Evolutionary conservation across 805 yeast genomes (phyloP).

Genomic region (Maudiozyma turicensis): DNA sequence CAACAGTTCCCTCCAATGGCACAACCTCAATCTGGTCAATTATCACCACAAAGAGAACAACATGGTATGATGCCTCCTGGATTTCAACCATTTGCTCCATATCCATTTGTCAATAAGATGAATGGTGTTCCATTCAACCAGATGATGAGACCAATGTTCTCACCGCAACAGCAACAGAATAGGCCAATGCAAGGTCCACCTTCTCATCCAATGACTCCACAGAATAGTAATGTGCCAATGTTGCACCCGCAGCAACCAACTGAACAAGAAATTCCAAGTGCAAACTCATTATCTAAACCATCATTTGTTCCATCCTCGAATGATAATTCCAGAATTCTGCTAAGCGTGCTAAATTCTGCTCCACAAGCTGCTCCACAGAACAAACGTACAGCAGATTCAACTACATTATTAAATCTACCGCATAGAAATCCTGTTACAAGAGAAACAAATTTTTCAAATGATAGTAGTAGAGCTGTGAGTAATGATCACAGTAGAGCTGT

Average conservation of each 20-base stretch:
- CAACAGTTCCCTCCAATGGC: conserved; percentile 4
- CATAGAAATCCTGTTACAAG: conserved; percentile 1
- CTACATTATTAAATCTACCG: conserved; percentile 12
- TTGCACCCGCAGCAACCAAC: conserved; percentile 7
- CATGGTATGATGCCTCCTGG: conserved; percentile 4
- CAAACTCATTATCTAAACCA: conserved; percentile 32
- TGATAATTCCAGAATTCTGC: conserved; percentile 17
- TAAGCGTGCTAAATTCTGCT: conserved; percentile 29
- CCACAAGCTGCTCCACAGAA: background rate
- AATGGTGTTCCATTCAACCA: background rate
- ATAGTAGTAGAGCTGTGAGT: background rate
- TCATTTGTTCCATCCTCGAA: conserved; percentile 21
- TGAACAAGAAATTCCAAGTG: conserved; percentile 29
- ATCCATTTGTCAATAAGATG: conserved; percentile 19
- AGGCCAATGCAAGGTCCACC: background rate
- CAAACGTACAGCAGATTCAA: conserved; percentile 6
- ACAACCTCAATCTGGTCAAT: conserved; percentile 3
- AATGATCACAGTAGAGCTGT: background rate
- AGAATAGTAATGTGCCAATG: conserved; percentile 3
- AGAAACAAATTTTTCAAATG: background rate
- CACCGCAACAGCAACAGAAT: background rate
- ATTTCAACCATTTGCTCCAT: conserved; percentile 29
- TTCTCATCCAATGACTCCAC: background rate
- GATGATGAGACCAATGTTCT: conserved; percentile 4
- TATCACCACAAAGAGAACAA: conserved; percentile 8